Evolutionary conservation across 164 flowering plant species (phyloP), one percentile per base, ranked within the genome.

Genomic region (Euptelea pleiosperma): DNA sequence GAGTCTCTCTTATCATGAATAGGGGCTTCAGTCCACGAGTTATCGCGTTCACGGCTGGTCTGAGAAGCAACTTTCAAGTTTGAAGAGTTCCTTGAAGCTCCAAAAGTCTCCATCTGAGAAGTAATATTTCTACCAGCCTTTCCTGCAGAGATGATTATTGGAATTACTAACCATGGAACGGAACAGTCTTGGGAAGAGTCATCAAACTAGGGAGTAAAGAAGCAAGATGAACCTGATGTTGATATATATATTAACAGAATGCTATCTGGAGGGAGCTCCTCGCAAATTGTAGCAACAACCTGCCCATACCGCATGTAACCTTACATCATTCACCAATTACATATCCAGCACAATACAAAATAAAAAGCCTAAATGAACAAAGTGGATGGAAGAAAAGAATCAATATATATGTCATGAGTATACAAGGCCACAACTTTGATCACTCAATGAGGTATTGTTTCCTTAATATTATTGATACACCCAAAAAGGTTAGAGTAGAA

Each of bases 211-310:
- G 10, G 12, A 36, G 33, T n/a, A 34, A 57, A 22, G 22, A 49
- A 68, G 30, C n/a, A 54, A 47, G 43, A 59, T 9, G 57, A 68
- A 93, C 98, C 98, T 82, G 90, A 71, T 33, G 96, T 85, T 49
- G 98, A 87, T 34, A 93, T 63, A 67, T 93, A 93, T 34, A 93
- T 48, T 37, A 93, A 73, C 70, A 87, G 67, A 58, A 90, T 62
- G 66, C 92, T 77, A 47, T 90, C 97, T 18, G 77, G 78, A 61
- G 88, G 87, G 43, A 93, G 96, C 68, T 88, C 96, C 71, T 90
- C 92, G 58, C 92, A 86, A 22, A 88, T 63, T 48, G 91, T 82
- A 18, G 97, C 96, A 73, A 93, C 64, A 49, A 85, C 96, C 99
- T 93, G 82, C 58, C 55, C 57, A 73, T 14, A 45, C 21, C 70